phyloP scores from a whole-genome alignment of 805 yeast species.

The Candida railenensis region DNA sequence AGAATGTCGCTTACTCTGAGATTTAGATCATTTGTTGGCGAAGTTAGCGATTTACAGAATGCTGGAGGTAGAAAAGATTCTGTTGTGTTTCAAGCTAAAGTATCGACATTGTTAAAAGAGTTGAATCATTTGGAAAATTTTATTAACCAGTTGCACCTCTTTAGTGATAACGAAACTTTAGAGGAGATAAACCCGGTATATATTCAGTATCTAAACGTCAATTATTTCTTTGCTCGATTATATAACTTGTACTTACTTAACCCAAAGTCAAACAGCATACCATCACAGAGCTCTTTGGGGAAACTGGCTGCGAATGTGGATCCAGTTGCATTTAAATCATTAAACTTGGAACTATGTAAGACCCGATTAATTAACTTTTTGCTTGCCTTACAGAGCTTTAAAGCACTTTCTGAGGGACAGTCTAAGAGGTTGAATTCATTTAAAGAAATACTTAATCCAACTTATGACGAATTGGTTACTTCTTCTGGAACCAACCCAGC shows the following conservation, averaged over 20 bases:
- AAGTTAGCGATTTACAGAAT: slow-evolving; percentile 2
- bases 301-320: slow-evolving; percentile 12
- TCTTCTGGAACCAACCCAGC: slow-evolving; percentile 33
- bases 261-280: slow-evolving; percentile 14
- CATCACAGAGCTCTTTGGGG: slow-evolving; percentile 21
- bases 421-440: slow-evolving; percentile 38
- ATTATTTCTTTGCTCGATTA: slow-evolving; percentile 52
- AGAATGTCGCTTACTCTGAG: slow-evolving; percentile 8
- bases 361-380: slow-evolving; percentile 46
- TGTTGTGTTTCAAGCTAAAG: slow-evolving; percentile 33
- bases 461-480: slow-evolving; percentile 31
- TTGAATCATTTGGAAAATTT: slow-evolving; percentile 44
- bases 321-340: slow-evolving; percentile 20
- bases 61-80: slow-evolving; percentile 39
- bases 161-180: slow-evolving; percentile 68
- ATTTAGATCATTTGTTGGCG: slow-evolving; percentile 8
- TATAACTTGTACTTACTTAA: slow-evolving; percentile 13
- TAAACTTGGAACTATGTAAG: slow-evolving; percentile 32
- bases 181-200: slow-evolving; percentile 69
- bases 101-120: slow-evolving; percentile 37
- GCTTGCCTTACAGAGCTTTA: slow-evolving; percentile 44
- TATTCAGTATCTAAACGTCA: slow-evolving; percentile 57
- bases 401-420: slow-evolving; percentile 40
- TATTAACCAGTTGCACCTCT: slow-evolving; percentile 52
- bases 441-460: slow-evolving; percentile 39